A percentile compares a stretch with the other conserved stretches of the same genome.
Evolutionary conservation across 306 rosid genomes (phyloP).

Genomic region (Lablab purpureus): DNA sequence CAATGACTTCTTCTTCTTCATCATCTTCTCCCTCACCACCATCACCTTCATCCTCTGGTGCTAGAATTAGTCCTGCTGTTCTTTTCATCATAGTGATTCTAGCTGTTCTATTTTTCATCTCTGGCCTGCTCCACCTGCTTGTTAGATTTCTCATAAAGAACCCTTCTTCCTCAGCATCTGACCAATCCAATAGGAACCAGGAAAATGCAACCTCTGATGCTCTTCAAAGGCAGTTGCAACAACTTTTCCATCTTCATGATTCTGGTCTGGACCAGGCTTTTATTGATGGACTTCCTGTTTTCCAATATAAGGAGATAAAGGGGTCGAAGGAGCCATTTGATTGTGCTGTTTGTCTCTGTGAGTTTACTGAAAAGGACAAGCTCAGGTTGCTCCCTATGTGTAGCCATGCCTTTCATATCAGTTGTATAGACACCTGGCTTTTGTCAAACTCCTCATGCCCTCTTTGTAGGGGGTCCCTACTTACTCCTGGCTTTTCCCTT

Average conservation of each 20-base stretch:
- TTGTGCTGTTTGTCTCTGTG: constrained; percentile 84
- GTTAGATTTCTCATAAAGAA: constrained; percentile 81
- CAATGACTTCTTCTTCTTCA: constrained; percentile 54
- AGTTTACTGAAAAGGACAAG: constrained; percentile 81
- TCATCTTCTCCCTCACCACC: constrained; percentile 1
- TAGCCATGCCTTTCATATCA: constrained; percentile 86
- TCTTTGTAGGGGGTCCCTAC: constrained; percentile 80
- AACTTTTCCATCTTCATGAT: constrained; percentile 88
- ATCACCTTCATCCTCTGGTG: constrained; percentile 54
- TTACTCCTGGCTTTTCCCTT: constrained; percentile 59
- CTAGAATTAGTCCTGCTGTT: constrained; percentile 83
- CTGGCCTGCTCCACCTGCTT: constrained; percentile 87
- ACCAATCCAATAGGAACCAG: constrained; percentile 67
- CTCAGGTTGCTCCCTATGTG: constrained; percentile 88
- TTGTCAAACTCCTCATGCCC: constrained; percentile 87
- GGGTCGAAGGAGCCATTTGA: constrained; percentile 85
- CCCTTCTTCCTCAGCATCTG: constrained; percentile 68
- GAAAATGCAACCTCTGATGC: constrained; percentile 76
- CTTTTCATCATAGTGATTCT: constrained; percentile 82
- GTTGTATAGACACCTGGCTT: constrained; percentile 93
- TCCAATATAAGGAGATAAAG: constrained; percentile 75
- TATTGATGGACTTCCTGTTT: constrained; percentile 88
- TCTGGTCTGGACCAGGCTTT: constrained; percentile 91
- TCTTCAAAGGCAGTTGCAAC: constrained; percentile 87
- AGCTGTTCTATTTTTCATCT: constrained; percentile 84